Evolutionary conservation across 345 rosid species (phyloP).

Genomic region (Murraya paniculata): DNA sequence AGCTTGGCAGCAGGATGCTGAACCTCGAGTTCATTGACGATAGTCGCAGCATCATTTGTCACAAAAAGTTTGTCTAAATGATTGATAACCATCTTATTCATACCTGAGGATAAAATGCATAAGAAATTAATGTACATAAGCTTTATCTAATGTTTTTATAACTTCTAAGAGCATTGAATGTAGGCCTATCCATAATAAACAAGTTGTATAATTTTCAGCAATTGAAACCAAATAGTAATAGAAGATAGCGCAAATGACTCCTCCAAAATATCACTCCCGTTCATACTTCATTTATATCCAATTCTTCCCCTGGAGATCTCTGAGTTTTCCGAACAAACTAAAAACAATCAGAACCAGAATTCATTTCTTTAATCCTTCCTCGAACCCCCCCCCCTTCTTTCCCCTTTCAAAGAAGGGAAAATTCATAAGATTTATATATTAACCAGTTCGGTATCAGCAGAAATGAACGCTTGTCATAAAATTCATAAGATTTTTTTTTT

Average conservation of each 20-base stretch:
- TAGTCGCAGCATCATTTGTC: conserved; percentile 94
- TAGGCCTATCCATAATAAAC: neutral
- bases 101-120: conserved; percentile 42
- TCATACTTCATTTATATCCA: neutral
- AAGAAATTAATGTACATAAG: neutral
- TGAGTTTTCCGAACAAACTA: neutral
- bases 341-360: neutral
- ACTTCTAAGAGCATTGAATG: neutral
- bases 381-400: no score
- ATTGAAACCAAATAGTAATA: neutral
- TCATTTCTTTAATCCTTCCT: neutral
- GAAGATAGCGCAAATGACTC: neutral
- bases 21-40: conserved; percentile 93
- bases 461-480: neutral
- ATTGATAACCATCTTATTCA: conserved; percentile 99
- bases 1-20: conserved; percentile 98
- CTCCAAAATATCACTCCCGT: neutral
- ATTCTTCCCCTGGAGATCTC: neutral
- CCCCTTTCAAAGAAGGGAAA: no score
- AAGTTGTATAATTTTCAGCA: neutral
- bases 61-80: conserved; percentile 91
- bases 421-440: neutral
- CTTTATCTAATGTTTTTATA: neutral
- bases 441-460: neutral
- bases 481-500: neutral